Evolutionary conservation across 495 filamentous ascomycete species (phyloP).

Genomic region (Wilcoxina mikolae): DNA sequence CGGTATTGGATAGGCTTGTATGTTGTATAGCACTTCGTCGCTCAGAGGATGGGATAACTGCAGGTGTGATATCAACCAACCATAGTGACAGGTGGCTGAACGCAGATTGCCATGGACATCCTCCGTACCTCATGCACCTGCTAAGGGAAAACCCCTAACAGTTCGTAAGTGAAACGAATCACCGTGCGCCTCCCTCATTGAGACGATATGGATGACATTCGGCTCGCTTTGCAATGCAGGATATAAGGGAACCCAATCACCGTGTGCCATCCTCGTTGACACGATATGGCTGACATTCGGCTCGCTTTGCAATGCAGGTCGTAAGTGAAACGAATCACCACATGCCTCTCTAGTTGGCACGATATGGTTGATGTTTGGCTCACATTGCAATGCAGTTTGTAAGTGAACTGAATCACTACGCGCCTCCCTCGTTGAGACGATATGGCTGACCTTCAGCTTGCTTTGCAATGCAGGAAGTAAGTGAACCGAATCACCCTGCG

Average conservation of each 20-base stretch:
- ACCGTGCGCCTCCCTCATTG: not conserved
- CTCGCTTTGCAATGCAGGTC: not conserved
- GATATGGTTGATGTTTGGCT: not conserved
- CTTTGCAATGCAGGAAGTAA: no score
- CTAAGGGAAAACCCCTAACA: no score
- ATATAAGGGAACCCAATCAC: not conserved
- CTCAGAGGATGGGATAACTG: no score
- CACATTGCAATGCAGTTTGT: not conserved
- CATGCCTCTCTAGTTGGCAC: not conserved
- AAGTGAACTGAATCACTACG: not conserved
- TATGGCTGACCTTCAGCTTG: no score
- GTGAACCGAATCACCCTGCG: no score
- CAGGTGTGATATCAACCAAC: no score
- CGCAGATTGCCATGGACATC: no score
- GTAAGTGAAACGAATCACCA: not conserved
- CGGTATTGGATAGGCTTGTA: no score
- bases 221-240: not conserved
- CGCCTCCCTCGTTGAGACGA: no score
- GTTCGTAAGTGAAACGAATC: not conserved
- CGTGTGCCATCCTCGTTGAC: not conserved
- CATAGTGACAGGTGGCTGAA: no score
- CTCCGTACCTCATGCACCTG: no score
- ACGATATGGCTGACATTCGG: not conserved
- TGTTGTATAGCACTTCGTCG: no score
- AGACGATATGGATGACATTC: not conserved